Percentiles rank a stretch among this genome's conserved stretches.
Evolutionary conservation across 1,139 yeast genomes (phyloP).

Genomic region (Yamadazyma jaroonii): DNA sequence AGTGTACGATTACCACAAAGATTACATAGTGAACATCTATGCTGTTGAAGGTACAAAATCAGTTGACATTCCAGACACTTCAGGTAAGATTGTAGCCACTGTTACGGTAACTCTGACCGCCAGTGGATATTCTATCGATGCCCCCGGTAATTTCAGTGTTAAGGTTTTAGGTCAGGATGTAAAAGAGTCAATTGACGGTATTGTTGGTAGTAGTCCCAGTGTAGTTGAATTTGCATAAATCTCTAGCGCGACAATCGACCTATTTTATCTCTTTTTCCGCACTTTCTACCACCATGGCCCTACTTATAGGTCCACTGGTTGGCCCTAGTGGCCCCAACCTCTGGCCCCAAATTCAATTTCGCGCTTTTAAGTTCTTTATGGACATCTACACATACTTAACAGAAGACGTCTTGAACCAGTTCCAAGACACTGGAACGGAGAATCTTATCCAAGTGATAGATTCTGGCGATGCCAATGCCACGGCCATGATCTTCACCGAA

Average conservation of each 20-base stretch:
- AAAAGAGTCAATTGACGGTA: too few species aligned
- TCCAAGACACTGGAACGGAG: slow-evolving; percentile 28
- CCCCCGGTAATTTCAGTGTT: slow-evolving; percentile 8
- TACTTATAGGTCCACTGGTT: too few species aligned
- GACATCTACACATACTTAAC: slow-evolving; percentile 23
- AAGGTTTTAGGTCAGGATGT: slow-evolving; percentile 15
- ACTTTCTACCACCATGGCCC: too few species aligned
- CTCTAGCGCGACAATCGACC: too few species aligned
- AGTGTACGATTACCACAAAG: slow-evolving; percentile 18
- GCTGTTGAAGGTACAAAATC: slow-evolving; percentile 10
- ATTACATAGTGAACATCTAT: slow-evolving; percentile 18
- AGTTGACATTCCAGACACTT: slow-evolving; percentile 14
- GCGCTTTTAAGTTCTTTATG: too few species aligned
- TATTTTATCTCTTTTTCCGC: too few species aligned
- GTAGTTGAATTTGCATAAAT: too few species aligned
- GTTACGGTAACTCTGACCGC: slow-evolving; percentile 7
- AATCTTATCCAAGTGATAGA: slow-evolving; percentile 28
- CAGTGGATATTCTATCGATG: slow-evolving; percentile 8
- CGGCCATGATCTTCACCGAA: slow-evolving; percentile 30
- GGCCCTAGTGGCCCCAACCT: too few species aligned
- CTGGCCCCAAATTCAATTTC: too few species aligned
- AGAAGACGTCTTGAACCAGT: slow-evolving; percentile 26
- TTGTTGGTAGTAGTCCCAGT: too few species aligned
- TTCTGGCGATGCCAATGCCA: slow-evolving; percentile 12
- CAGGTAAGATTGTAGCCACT: slow-evolving; percentile 12